Evolutionary conservation across 768 basidiomycete species (phyloP).

Genomic region (Tricholoma saponaceum): DNA sequence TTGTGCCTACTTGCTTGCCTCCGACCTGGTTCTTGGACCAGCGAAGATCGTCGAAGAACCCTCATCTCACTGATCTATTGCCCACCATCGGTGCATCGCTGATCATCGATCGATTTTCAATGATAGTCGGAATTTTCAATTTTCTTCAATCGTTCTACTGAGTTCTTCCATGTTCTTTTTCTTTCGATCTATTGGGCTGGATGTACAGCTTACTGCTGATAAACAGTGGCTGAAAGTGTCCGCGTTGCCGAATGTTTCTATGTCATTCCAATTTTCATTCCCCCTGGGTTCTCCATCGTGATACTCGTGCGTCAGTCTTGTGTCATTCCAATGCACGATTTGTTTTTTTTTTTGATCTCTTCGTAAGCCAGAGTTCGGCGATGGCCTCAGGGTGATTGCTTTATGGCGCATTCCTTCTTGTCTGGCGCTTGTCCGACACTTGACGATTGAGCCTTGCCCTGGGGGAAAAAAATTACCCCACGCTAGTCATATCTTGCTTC

Average conservation of each 20-base stretch:
- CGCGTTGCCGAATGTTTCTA: background rate
- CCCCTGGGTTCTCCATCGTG: background rate
- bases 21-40: slow-evolving; percentile 1
- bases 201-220: background rate
- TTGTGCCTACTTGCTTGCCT: background rate
- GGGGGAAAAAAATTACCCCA: background rate
- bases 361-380: background rate
- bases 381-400: background rate
- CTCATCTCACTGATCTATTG: background rate
- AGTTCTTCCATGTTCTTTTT: background rate
- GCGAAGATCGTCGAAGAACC: background rate
- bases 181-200: background rate
- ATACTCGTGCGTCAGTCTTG: background rate
- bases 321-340: background rate
- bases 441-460: background rate
- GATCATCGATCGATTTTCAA: slow-evolving; percentile 19
- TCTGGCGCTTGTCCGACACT: background rate
- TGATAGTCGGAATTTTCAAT: background rate
- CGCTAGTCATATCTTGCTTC: background rate
- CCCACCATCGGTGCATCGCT: background rate
- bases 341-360: slow-evolving; percentile 1
- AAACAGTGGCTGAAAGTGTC: background rate
- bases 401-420: background rate
- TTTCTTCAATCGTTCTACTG: background rate
- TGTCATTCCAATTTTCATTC: background rate